Base-by-base conservation (phyloP, 2,329 filamentous ascomycete genomes). In the Arthrobotrys musiformis region DNA sequence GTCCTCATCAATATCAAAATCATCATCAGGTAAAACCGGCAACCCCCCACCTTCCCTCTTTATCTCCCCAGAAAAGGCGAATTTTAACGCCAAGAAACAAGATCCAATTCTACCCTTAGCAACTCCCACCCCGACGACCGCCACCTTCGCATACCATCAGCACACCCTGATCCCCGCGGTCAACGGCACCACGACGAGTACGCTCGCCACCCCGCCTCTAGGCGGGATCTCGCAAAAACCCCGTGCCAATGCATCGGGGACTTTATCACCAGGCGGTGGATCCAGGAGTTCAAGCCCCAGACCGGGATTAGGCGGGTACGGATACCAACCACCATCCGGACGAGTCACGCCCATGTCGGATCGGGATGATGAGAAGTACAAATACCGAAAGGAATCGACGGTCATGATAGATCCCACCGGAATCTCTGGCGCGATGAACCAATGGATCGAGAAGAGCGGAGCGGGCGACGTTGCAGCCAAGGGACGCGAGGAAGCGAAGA, bases 21-120 rank as follows among this genome's bases (percentile, higher is more conserved):
- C 74, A 76, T 68, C 48, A 37, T 70, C 56, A 77, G 73, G 73
- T 77, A 77, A 77, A 77, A 37, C 26, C 37, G 60, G 58, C 58
- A 70, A 67, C 44, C 33, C 52, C 33, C 54, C 33, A 58, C 69
- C 69, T 73, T 77, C 73, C 50, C 66, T 77, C 30, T 77, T 70
- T 63, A 77, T 77, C 50, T 77, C 73, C 61, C 52, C 73, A 77
- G 73, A 77, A 44, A 77, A 77, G 73, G 73, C 73, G 73, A 77
- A 77, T 77, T 77, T 77, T 77, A 77, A 77, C 73, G 73, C 73
- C 73, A 77, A 77, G 66, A 77, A 77, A 78, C 74, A 73, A 78
- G 69, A 78, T 68, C 68, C 74, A 44, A 50, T 72, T 19, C 56
- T 73, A 17, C 74, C 68, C 11, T 58, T 72, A 78, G 74, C 68